A percentile compares a stretch with the other conserved stretches of the same genome.
Evolutionary conservation across 352 stramenopile genomes (phyloP).

Genomic region (Phytopythium helicoides): DNA sequence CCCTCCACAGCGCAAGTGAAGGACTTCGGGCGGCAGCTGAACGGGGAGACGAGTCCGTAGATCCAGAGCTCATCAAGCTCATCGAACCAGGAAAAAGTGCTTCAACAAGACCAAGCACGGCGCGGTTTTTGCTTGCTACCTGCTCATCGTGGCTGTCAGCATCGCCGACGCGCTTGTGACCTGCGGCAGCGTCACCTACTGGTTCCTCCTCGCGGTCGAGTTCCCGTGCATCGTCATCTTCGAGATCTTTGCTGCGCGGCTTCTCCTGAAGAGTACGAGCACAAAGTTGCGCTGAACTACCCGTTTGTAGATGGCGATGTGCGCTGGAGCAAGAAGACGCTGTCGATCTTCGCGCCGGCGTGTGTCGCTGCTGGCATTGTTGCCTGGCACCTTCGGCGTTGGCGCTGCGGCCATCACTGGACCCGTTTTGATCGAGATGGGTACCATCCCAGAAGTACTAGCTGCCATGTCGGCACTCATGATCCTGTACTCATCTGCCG

Average conservation of each 20-base stretch:
- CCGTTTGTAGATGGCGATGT: constrained; percentile 38
- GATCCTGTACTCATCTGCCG: constrained; percentile 54
- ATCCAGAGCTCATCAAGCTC: constrained; percentile 2
- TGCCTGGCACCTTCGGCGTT: constrained; percentile 47
- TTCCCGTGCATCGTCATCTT: constrained; percentile 51
- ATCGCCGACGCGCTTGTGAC: constrained; percentile 24
- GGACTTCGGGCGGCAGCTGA: neutral
- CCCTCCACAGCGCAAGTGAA: neutral
- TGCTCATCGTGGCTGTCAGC: constrained; percentile 24
- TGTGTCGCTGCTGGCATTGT: constrained; percentile 41
- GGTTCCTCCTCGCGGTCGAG: constrained; percentile 39
- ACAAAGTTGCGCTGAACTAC: constrained; percentile 37
- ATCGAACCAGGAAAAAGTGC: constrained; percentile 22
- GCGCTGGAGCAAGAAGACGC: constrained; percentile 36
- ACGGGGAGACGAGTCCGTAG: neutral
- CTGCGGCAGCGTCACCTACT: constrained; percentile 42
- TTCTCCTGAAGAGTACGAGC: constrained; percentile 30
- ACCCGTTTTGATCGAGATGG: constrained; percentile 28
- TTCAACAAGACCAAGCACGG: constrained; percentile 30
- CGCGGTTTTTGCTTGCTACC: constrained; percentile 30
- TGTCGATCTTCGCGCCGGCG: constrained; percentile 33
- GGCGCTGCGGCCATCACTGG: constrained; percentile 30
- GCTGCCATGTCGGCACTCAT: constrained; percentile 28
- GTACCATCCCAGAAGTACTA: constrained; percentile 37
- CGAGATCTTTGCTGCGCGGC: constrained; percentile 16